Percentiles rank a stretch among this genome's conserved stretches.
phyloP scores from a whole-genome alignment of 2,329 filamentous ascomycete genomes.

The Zasmidium cellare region DNA sequence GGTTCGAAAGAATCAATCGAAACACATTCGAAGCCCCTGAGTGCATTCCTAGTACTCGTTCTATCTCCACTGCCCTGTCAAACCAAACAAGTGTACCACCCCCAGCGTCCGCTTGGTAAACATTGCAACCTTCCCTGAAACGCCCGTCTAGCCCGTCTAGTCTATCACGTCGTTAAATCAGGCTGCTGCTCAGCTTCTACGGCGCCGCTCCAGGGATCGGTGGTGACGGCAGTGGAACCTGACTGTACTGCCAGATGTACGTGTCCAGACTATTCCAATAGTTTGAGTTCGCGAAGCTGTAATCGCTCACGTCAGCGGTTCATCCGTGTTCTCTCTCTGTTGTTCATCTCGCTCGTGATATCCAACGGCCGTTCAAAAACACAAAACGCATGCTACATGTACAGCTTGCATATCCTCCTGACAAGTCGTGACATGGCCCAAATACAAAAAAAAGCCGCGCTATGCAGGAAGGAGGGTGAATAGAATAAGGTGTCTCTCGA shows the following conservation, averaged over 20 bases:
- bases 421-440: background rate
- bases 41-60: too few species aligned
- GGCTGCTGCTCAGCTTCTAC: background rate
- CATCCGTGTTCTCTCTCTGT: background rate
- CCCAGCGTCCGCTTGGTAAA: too few species aligned
- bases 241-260: conserved; percentile 25
- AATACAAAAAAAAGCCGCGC: conserved; percentile 9
- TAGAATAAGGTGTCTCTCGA: background rate
- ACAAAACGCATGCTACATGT: background rate
- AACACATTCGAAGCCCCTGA: too few species aligned
- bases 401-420: background rate
- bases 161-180: background rate
- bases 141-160: background rate
- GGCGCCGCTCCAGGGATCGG: conserved; percentile 5
- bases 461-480: conserved; percentile 5
- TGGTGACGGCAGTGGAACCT: conserved; percentile 19
- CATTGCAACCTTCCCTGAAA: background rate
- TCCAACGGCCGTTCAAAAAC: background rate
- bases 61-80: too few species aligned
- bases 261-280: conserved; percentile 26
- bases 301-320: conserved; percentile 13
- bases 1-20: too few species aligned
- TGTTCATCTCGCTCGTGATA: background rate
- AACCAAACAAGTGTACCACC: too few species aligned
- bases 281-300: conserved; percentile 30